Evolutionary conservation across 1,284 basidiomycete species (phyloP), one percentile per base, ranked within the genome.

Genomic region (Apiotrichum gracile): DNA sequence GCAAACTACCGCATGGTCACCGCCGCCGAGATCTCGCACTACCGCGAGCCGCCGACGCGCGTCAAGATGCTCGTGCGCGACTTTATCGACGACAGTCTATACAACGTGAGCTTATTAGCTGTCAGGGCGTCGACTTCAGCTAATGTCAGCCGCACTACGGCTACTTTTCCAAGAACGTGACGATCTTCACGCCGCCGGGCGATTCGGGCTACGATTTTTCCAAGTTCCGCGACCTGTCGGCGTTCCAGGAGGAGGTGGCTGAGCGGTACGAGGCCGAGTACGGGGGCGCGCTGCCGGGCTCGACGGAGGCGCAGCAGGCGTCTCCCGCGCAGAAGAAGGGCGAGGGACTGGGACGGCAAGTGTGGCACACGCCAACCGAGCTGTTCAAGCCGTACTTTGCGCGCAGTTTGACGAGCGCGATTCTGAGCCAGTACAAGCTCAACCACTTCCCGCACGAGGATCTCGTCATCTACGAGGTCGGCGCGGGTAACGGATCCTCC

Each of bases 301-400:
- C 54, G 9, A 49, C 75, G 55, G 56, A 44, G 51, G 63, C 61
- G 25, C 61, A 57, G 27, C 58, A 60, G 9, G 34, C 24, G 5
- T 14, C 24, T 1, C 9, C 46, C 7, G 33, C 10, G 24, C 31
- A 31, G 27, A 45, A 45, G 29, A n/a, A 17, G 81, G 79, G 79
- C 47, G 78, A 78, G 39, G 80, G 88, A 4, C 83, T 87, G 16
- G 91, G 91, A 6, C 81, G 84, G 64, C 96, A 99, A 73, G 81
- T 98, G 50, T 99, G 96, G 96, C 96, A 99, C 76, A 99, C 96
- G 0, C 96, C 96, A 0, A 97, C 92, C 2, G 94, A 98, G 72
- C 78, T 99, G 37, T 97, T 98, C 81, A 91, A 94, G 90, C 96
- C 96, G 12, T 89, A 87, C 81, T 99, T 94, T 68, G 94, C 91